Evolutionary conservation across 2,329 filamentous ascomycete species (phyloP).

Genomic region (Curvularia hawaiiensis): DNA sequence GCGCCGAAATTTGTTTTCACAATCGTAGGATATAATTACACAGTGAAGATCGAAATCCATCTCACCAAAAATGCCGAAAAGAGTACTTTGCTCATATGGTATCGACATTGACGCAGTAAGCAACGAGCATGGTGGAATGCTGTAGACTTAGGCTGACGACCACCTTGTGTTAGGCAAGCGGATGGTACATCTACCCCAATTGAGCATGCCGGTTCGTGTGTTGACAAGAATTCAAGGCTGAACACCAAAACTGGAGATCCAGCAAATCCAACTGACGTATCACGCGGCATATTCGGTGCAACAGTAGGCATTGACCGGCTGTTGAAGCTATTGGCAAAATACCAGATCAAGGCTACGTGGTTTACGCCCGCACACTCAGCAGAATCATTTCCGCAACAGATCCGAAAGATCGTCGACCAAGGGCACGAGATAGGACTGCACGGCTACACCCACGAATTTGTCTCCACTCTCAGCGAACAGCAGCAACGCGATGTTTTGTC

Average conservation of each 20-base stretch:
- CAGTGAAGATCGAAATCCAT: background rate
- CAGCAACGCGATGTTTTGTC: constrained; percentile 49
- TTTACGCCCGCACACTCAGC: constrained; percentile 52
- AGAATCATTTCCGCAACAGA: constrained; percentile 56
- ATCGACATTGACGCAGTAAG: constrained; percentile 51
- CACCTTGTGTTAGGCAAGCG: constrained; percentile 13
- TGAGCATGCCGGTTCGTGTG: background rate
- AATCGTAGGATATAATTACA: background rate
- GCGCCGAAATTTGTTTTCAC: background rate
- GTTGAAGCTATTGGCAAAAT: constrained; percentile 49
- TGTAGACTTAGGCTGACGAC: background rate
- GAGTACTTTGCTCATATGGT: constrained; percentile 49
- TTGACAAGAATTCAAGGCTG: constrained; percentile 34
- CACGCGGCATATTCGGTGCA: constrained; percentile 49
- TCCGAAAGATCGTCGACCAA: constrained; percentile 51
- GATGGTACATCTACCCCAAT: constrained; percentile 31
- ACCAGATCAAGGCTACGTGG: constrained; percentile 51
- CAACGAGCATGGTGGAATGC: background rate
- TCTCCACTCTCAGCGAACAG: constrained; percentile 47
- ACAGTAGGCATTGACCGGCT: constrained; percentile 50
- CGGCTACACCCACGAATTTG: constrained; percentile 50
- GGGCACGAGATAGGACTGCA: constrained; percentile 52
- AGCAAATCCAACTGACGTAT: constrained; percentile 49
- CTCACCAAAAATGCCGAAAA: constrained; percentile 37
- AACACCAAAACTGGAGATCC: constrained; percentile 48